Evolutionary conservation across 768 basidiomycete genomes (phyloP).

Genomic region (Boletus speciosus): DNA sequence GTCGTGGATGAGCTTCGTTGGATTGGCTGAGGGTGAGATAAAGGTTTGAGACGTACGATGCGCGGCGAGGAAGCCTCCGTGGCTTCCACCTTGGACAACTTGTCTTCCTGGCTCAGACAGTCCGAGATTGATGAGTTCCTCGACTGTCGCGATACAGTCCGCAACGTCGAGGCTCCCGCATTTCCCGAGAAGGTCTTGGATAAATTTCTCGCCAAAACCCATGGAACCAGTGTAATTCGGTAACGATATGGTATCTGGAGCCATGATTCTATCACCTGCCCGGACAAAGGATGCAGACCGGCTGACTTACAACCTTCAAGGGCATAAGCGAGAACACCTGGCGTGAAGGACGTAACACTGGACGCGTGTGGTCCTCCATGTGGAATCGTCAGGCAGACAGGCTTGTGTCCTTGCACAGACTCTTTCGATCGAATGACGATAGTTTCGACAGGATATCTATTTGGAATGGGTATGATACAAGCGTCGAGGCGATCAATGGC

Average conservation of each 20-base stretch:
- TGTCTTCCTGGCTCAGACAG: slow-evolving; percentile 32
- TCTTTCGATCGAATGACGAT: slow-evolving; percentile 44
- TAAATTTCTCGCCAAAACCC: slow-evolving; percentile 59
- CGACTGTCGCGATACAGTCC: slow-evolving; percentile 56
- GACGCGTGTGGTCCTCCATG: slow-evolving; percentile 66
- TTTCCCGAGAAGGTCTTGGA: slow-evolving; percentile 34
- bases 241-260: slow-evolving; percentile 52
- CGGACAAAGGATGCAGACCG: neutral
- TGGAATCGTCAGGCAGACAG: slow-evolving; percentile 48
- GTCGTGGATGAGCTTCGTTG: neutral
- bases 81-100: slow-evolving; percentile 57
- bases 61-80: slow-evolving; percentile 62
- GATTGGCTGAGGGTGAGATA: neutral
- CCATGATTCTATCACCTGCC: neutral
- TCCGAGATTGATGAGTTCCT: slow-evolving; percentile 40
- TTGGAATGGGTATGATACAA: slow-evolving; percentile 36
- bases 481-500: neutral
- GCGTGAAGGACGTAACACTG: slow-evolving; percentile 45
- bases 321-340: slow-evolving; percentile 43
- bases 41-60: slow-evolving; percentile 43
- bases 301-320: slow-evolving; percentile 56
- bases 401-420: slow-evolving; percentile 17
- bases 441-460: slow-evolving; percentile 48
- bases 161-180: slow-evolving; percentile 66
- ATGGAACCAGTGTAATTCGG: slow-evolving; percentile 48